Base-by-base conservation (phyloP, 2,329 filamentous ascomycete species). In the Dothistroma septosporum region DNA sequence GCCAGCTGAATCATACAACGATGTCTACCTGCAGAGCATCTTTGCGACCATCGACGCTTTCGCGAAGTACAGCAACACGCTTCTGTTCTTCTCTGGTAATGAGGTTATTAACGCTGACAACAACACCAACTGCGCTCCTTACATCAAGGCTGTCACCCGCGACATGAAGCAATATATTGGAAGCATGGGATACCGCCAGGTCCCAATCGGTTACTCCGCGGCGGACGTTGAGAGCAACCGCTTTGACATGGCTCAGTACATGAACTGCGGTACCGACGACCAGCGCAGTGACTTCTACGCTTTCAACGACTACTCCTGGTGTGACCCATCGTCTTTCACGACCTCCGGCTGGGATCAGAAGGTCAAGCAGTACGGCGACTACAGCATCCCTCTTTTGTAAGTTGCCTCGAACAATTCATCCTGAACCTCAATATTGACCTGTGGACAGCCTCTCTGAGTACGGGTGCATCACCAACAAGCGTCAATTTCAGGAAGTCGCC, bases 251-350 rank as follows among this genome's bases (percentile, higher is more conserved):
- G 92, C 92, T 53, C 73, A 87, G 57, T 97, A 95, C 83, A 91
- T 97, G 87, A 96, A 96, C 84, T 97, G 92, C 74, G 92, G 92
- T 63, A 80, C 85, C 58, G 90, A 93, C 53, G 88, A 92, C 66
- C 86, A 88, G 79, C 88, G 92, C 68, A 90, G 87, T 69, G 92
- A 96, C 77, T 93, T 93, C 80, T 93, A 92, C 72, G 89, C 88
- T 62, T 92, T 92, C 79, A 94, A 94, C 78, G 90, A 93, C 78
- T 93, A 93, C 79, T 92, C 90, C 2, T 93, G 88, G 88, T 93
- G 90, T 76, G 87, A 85, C 70, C 82, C 87, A 65, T 87, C 86
- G 52, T 81, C 85, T 68, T 92, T 89, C 79, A 75, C 76, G 52
- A 80, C 77, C 50, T 88, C 92, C 46, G 91, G 90, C 68, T 97